phyloP scores from a whole-genome alignment of 495 filamentous ascomycete species.

The Poronia punctata region DNA sequence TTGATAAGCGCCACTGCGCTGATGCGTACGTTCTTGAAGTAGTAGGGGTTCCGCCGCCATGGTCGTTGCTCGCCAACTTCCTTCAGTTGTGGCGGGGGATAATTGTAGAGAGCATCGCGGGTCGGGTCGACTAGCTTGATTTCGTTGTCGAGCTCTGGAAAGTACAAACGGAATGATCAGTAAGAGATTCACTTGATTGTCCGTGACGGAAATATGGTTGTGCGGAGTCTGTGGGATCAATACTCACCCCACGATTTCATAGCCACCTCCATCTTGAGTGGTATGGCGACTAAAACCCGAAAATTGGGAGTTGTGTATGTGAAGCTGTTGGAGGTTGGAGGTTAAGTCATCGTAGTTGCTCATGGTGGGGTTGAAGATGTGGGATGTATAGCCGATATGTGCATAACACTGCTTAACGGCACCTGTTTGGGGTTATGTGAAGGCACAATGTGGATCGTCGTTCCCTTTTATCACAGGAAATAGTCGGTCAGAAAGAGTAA shows the following conservation, averaged over 20 bases:
- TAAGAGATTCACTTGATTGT: conserved; percentile 13
- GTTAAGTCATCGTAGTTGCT: not conserved
- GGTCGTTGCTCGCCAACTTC: conserved; percentile 54
- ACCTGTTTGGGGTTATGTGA: too few species aligned
- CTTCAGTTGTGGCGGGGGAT: conserved; percentile 60
- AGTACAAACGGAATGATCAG: conserved; percentile 14
- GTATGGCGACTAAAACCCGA: not conserved
- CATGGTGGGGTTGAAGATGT: conserved; percentile 16
- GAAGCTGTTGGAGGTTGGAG: not conserved
- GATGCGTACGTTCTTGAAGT: conserved; percentile 92
- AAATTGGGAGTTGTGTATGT: not conserved
- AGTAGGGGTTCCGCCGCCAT: conserved; percentile 74
- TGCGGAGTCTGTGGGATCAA: conserved; percentile 1
- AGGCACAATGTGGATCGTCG: too few species aligned
- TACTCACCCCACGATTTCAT: conserved; percentile 55
- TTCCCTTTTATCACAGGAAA: too few species aligned
- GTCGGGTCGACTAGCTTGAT: conserved; percentile 74
- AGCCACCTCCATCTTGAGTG: conserved; percentile 44
- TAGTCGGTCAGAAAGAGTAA: too few species aligned
- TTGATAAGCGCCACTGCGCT: conserved; percentile 91
- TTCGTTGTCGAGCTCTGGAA: conserved; percentile 79
- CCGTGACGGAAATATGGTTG: conserved; percentile 12
- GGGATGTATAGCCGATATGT: conserved; percentile 5
- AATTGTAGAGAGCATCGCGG: conserved; percentile 86
- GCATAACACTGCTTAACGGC: not conserved